A percentile compares a stretch with the other conserved stretches of the same genome.
These are phyloP conservation scores for Sporothrix phasma DNA, from an alignment of 2,329 filamentous ascomycete genomes.

Conservation along the genomic window DNA sequence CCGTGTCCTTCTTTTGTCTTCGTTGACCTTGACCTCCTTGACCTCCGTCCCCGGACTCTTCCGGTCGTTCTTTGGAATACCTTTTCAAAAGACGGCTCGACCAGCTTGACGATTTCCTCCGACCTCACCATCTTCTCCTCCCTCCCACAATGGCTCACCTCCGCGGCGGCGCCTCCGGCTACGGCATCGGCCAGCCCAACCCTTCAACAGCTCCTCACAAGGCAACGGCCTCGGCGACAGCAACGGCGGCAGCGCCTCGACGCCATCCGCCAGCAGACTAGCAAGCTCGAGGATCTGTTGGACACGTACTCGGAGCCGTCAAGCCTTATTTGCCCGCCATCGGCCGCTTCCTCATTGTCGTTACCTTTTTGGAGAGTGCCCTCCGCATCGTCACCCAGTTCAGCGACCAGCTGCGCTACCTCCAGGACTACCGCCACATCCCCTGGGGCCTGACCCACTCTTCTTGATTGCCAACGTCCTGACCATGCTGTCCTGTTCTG, in stretches of 20 bases:
- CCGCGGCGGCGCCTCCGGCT: slow-evolving; percentile 55
- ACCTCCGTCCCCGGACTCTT: too few relatives aligned
- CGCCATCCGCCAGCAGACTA: slow-evolving; percentile 85
- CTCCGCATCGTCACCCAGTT: slow-evolving; percentile 96
- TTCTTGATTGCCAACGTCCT: slow-evolving; percentile 89
- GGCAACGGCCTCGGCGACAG: slow-evolving; percentile 34
- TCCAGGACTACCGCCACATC: slow-evolving; percentile 86
- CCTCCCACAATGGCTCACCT: slow-evolving; percentile 33
- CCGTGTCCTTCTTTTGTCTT: background rate
- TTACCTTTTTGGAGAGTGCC: slow-evolving; percentile 95
- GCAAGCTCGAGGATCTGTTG: slow-evolving; percentile 93
- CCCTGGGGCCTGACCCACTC: slow-evolving; percentile 79
- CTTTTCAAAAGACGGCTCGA: background rate
- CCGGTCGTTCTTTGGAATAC: background rate
- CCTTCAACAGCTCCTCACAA: slow-evolving; percentile 53
- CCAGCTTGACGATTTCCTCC: background rate
- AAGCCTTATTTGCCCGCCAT: slow-evolving; percentile 97
- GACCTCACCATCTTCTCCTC: background rate
- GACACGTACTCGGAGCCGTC: slow-evolving; percentile 76
- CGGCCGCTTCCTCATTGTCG: slow-evolving; percentile 93
- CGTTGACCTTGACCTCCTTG: background rate
- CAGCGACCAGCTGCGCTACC: slow-evolving; percentile 86
- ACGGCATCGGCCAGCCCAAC: slow-evolving; percentile 69
- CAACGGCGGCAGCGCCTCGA: slow-evolving; percentile 75
- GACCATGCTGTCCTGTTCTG: slow-evolving; percentile 73